Evolutionary conservation across 1,139 yeast genomes (phyloP).

Genomic region (Entelexis sorbosivorans): DNA sequence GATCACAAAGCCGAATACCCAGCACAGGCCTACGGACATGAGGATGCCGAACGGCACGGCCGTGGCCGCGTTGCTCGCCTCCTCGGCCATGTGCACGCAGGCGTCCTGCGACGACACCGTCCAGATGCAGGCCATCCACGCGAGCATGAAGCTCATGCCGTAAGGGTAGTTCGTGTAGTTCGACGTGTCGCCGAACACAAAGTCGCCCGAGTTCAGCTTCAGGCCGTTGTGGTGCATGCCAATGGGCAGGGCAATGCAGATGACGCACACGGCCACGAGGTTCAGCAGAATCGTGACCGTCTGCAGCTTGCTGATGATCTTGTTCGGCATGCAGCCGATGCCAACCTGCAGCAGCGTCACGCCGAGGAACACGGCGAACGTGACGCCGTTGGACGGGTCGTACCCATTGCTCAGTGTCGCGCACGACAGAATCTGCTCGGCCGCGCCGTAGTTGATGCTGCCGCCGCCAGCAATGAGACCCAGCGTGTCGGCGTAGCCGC

Average conservation of each 20-base stretch:
- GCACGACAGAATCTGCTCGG: constrained; percentile 43
- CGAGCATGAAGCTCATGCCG: constrained; percentile 56
- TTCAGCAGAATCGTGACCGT: constrained; percentile 49
- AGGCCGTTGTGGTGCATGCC: constrained; percentile 24
- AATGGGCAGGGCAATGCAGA: constrained; percentile 55
- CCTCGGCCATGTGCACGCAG: constrained; percentile 60
- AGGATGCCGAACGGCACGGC: constrained; percentile 59
- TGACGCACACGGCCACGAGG: constrained; percentile 45
- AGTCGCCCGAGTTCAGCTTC: constrained; percentile 27
- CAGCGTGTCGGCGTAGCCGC: constrained; percentile 49
- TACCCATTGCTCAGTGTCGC: constrained; percentile 39
- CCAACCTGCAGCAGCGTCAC: constrained; percentile 39
- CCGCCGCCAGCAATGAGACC: constrained; percentile 45
- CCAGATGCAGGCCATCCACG: constrained; percentile 50
- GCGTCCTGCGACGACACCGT: constrained; percentile 66
- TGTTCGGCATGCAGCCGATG: constrained; percentile 36
- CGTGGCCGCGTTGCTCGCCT: constrained; percentile 51
- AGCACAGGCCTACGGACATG: constrained; percentile 46
- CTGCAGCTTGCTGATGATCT: constrained; percentile 41
- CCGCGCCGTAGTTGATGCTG: constrained; percentile 50
- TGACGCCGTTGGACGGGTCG: constrained; percentile 38
- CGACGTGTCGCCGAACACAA: constrained; percentile 47
- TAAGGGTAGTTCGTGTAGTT: constrained; percentile 50
- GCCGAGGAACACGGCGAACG: constrained; percentile 48
- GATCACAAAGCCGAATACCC: constrained; percentile 50